Conservation (phyloP, 2,329 filamentous ascomycete genomes). For the Botrytis pseudocinerea region DNA sequence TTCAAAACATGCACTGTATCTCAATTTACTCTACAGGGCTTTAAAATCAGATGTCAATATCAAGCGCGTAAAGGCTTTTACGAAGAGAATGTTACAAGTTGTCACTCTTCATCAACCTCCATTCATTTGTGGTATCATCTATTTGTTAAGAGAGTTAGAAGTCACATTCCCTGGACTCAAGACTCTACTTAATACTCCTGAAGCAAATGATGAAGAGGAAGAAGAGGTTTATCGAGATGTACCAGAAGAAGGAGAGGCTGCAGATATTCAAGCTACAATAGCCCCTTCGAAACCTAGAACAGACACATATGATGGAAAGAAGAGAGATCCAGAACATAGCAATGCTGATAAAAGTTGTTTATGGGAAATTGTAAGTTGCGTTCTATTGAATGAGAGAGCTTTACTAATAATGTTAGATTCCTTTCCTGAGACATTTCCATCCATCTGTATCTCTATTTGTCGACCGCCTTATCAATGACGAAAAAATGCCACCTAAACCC, state of each 20-base stretch:
- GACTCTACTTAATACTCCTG: conserved; percentile 75
- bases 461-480: conserved; percentile 65
- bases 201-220: conserved; percentile 70
- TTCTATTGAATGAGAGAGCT: not conserved
- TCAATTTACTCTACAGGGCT: conserved; percentile 86
- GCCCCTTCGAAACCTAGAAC: conserved; percentile 19
- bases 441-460: conserved; percentile 89
- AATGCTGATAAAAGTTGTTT: conserved; percentile 91
- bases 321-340: conserved; percentile 87
- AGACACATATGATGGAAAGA: conserved; percentile 76
- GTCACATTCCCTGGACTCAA: conserved; percentile 77
- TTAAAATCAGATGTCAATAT: conserved; percentile 88
- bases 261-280: conserved; percentile 14
- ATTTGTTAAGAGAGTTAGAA: conserved; percentile 80
- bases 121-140: conserved; percentile 91
- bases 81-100: conserved; percentile 88
- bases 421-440: conserved; percentile 81
- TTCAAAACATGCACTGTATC: conserved; percentile 92
- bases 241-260: conserved; percentile 52
- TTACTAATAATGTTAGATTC: conserved; percentile 46
- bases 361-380: conserved; percentile 74
- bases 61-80: conserved; percentile 91
- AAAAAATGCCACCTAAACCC: conserved; percentile 79
- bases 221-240: conserved; percentile 60
- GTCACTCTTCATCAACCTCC: conserved; percentile 86